These are phyloP conservation scores for Raphanus hybrid DNA, from an alignment of 441 rosid genomes.

Conservation along the genomic window DNA sequence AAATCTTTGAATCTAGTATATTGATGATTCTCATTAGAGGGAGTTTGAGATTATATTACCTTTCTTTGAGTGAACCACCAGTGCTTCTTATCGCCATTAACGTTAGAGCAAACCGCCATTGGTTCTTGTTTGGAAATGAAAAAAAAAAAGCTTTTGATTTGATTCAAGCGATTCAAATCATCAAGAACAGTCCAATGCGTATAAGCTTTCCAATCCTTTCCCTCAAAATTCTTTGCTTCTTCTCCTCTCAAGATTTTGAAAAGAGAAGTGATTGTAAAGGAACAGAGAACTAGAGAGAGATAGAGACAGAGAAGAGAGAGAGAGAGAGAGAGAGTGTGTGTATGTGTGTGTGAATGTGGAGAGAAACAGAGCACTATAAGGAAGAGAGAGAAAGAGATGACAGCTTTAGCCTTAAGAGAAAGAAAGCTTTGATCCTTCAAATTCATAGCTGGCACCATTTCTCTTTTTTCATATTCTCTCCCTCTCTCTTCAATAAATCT, in stretches of 20 bases:
- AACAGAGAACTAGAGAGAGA: constrained; percentile 36
- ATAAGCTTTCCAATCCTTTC: background rate
- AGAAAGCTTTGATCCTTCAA: constrained; percentile 83
- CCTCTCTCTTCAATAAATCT: constrained; percentile 39
- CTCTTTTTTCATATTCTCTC: constrained; percentile 31
- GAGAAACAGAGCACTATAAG: constrained; percentile 43
- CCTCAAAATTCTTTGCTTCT: constrained; percentile 27
- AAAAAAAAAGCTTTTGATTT: background rate
- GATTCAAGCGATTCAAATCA: background rate
- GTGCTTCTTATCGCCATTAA: constrained; percentile 61
- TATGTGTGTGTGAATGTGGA: constrained; percentile 44
- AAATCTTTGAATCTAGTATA: background rate
- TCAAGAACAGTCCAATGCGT: background rate
- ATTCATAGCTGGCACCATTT: constrained; percentile 80
- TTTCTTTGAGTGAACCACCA: constrained; percentile 93
- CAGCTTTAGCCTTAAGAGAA: constrained; percentile 81
- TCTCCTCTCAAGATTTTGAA: constrained; percentile 18
- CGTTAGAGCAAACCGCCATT: constrained; percentile 60
- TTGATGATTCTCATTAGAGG: background rate
- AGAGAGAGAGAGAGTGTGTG: constrained; percentile 1
- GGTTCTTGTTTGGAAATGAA: constrained; percentile 3
- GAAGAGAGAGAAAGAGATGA: constrained; percentile 38
- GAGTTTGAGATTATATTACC: constrained; percentile 43
- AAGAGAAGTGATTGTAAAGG: constrained; percentile 18
- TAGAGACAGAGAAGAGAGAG: constrained; percentile 15